Conservation (phyloP, 495 filamentous ascomycete genomes). For the Hypoxylon fragiforme region DNA sequence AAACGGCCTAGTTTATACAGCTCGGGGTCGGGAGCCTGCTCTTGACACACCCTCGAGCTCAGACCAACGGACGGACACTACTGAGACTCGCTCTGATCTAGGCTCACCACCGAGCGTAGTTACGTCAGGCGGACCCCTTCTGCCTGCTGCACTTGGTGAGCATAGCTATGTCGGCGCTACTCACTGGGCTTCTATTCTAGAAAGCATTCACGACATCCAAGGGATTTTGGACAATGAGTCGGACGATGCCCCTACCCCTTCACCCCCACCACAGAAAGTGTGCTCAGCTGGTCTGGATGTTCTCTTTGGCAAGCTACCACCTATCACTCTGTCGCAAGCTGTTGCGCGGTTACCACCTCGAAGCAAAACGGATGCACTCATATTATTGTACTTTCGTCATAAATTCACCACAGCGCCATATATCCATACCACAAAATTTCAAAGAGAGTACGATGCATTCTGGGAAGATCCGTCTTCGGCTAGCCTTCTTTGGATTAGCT, state of each 20-base stretch:
- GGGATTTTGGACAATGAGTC: constrained; percentile 37
- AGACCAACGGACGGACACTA: constrained; percentile 25
- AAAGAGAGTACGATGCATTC: constrained; percentile 52
- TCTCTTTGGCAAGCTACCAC: constrained; percentile 29
- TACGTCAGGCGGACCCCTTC: constrained; percentile 24
- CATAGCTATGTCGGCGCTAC: constrained; percentile 49
- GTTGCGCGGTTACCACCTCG: constrained; percentile 44
- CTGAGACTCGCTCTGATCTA: constrained; percentile 27
- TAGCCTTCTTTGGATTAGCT: constrained; percentile 47
- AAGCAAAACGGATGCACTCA: constrained; percentile 44
- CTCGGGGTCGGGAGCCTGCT: constrained; percentile 20
- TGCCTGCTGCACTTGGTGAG: constrained; percentile 28
- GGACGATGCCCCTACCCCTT: constrained; percentile 31
- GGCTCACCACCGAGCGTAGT: constrained; percentile 29
- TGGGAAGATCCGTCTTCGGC: constrained; percentile 45
- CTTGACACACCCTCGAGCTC: constrained; percentile 29
- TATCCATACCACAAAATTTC: constrained; percentile 46
- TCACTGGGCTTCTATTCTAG: constrained; percentile 55
- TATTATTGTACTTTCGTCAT: constrained; percentile 50
- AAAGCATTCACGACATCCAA: constrained; percentile 45
- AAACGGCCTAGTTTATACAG: constrained; percentile 41
- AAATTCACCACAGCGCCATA: constrained; percentile 42
- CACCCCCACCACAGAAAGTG: constrained; percentile 25
- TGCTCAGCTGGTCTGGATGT: constrained; percentile 29
- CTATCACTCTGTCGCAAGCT: constrained; percentile 41